Evolutionary conservation across 352 stramenopile species (phyloP), one percentile per base, ranked within the genome.

Genomic region (Globisporangium paroecandrum): DNA sequence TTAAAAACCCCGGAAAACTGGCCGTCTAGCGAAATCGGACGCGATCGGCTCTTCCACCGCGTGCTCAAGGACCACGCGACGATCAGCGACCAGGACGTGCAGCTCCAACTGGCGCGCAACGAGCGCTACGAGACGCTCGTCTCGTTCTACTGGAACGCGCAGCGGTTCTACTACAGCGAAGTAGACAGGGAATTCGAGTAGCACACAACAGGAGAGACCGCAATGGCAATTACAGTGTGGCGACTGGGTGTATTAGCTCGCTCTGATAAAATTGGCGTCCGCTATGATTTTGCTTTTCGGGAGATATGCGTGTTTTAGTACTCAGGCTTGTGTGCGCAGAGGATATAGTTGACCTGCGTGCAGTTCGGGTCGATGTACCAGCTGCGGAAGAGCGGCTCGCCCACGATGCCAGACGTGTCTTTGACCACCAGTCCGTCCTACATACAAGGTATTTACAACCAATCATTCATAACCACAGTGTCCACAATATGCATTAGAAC

Each of bases 271-370:
- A 41, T 58, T 65, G 18, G 6, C 22, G 7, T 49, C 24, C 46
- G 27, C 29, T 51, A 36, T 46, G 38, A 46, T 32, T 58, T 15
- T 27, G 1, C 10, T 22, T 18, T 36, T 18, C 13, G 18, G n/a
- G 6, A 58, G 12, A 41, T 43, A 13, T 32, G 27, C 27, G 27
- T 32, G 27, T 29, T 25, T 49, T 70, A 69, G 25, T 78, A 66
- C 53, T 76, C 59, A 24, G 79, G 77, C 64, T 93, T 95, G 27
- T 81, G 73, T 20, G 86, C 88, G 56, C 83, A 92, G 60, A 95
- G 69, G 68, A 94, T 90, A 75, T 95, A 95, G 68, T 95, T 95
- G 72, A 95, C 73, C 58, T 78, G 75, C 51, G 79, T 91, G 71
- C 82, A 93, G 58, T 78, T 90, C 20, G 81, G 74, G 63, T 92